Evolutionary conservation across 2,329 filamentous ascomycete genomes (phyloP).

Genomic region (Parastagonospora avenae): DNA sequence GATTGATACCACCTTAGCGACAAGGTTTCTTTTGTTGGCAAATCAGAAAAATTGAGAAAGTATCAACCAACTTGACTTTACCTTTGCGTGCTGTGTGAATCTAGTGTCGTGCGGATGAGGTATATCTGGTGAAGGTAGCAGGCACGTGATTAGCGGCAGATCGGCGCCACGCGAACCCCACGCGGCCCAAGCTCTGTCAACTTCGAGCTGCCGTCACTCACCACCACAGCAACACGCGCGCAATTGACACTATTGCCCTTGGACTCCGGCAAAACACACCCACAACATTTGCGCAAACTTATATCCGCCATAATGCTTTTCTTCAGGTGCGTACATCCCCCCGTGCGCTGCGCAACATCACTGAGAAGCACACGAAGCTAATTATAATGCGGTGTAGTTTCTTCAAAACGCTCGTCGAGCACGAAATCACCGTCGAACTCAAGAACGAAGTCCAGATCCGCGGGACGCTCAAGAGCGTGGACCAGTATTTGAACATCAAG

Average conservation of each 20-base stretch:
- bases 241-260: background rate
- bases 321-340: conserved; percentile 57
- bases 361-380: background rate
- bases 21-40: conserved; percentile 28
- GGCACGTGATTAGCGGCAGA: conserved; percentile 22
- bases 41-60: conserved; percentile 13
- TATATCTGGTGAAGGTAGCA: background rate
- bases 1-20: conserved; percentile 38
- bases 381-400: conserved; percentile 57
- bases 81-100: background rate
- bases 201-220: conserved; percentile 9
- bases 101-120: background rate
- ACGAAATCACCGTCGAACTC: conserved; percentile 96
- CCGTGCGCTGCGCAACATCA: no score
- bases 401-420: conserved; percentile 98
- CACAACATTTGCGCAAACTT: background rate
- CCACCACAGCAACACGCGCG: conserved; percentile 4
- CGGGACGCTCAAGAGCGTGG: conserved; percentile 93
- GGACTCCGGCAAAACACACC: background rate
- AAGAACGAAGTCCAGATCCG: conserved; percentile 99
- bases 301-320: conserved; percentile 53
- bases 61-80: conserved; percentile 15
- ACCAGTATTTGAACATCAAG: conserved; percentile 99
- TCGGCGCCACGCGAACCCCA: conserved; percentile 27
- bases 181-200: conserved; percentile 22